phyloP scores from a whole-genome alignment of 1,284 basidiomycete species.

The Stereum hirsutum region DNA sequence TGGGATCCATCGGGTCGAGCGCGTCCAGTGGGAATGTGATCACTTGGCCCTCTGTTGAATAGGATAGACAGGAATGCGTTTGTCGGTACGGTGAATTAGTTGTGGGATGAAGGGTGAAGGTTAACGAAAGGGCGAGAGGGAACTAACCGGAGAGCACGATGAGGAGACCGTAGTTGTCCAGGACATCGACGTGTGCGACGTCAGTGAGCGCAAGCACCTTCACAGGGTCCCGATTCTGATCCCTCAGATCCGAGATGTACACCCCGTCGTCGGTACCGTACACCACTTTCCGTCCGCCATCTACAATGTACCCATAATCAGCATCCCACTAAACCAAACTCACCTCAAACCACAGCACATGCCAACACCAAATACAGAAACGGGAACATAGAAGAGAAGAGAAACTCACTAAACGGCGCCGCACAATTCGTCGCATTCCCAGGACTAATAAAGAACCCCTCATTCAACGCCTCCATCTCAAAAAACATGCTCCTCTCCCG shows the following conservation, averaged over 20 bases:
- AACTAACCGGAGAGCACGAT: slow-evolving; percentile 83
- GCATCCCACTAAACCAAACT: background rate
- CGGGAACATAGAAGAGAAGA: background rate
- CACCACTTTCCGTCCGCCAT: slow-evolving; percentile 79
- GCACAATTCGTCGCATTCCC: slow-evolving; percentile 88
- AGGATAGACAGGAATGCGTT: slow-evolving; percentile 3
- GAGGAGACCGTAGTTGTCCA: slow-evolving; percentile 94
- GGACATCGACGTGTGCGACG: slow-evolving; percentile 91
- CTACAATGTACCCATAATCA: slow-evolving; percentile 29
- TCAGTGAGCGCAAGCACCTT: slow-evolving; percentile 88
- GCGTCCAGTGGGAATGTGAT: slow-evolving; percentile 95
- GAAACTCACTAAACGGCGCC: slow-evolving; percentile 81
- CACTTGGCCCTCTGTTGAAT: slow-evolving; percentile 79
- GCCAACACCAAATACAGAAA: background rate
- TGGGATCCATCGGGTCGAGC: slow-evolving; percentile 84
- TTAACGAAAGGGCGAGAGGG: background rate
- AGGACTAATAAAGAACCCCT: slow-evolving; percentile 83
- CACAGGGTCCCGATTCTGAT: slow-evolving; percentile 72
- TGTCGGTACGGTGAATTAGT: slow-evolving; percentile 1
- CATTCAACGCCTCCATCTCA: slow-evolving; percentile 78
- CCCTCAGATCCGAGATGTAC: slow-evolving; percentile 84
- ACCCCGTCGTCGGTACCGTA: slow-evolving; percentile 98
- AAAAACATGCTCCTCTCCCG: slow-evolving; percentile 84
- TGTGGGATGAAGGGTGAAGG: too few relatives aligned
- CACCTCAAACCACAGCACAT: background rate